Evolutionary conservation across 768 basidiomycete genomes (phyloP).

Genomic region (Amanita jacksonii): DNA sequence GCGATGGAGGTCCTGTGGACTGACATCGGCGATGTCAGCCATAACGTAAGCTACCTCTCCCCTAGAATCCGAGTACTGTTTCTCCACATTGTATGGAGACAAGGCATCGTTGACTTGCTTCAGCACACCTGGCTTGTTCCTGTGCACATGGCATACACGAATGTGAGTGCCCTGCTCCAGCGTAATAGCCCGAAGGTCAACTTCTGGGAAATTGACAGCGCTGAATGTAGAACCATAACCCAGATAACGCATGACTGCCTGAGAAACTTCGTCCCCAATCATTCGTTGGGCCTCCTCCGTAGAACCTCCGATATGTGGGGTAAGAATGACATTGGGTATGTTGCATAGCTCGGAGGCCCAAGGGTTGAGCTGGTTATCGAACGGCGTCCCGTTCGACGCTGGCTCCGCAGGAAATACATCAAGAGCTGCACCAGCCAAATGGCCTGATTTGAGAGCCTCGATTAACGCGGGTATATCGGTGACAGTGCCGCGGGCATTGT

Average conservation of each 20-base stretch:
- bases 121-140: conserved; percentile 92
- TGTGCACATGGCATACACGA: conserved; percentile 92
- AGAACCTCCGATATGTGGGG: conserved; percentile 97
- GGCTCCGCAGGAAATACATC: conserved; percentile 97
- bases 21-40: conserved; percentile 93
- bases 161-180: conserved; percentile 73
- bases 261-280: conserved; percentile 93
- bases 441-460: conserved; percentile 70
- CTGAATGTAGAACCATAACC: conserved; percentile 86
- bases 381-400: conserved; percentile 80
- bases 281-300: conserved; percentile 97
- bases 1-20: conserved; percentile 64
- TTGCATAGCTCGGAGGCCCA: conserved; percentile 73
- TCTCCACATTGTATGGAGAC: conserved; percentile 95
- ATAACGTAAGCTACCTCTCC: conserved; percentile 90
- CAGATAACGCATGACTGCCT: conserved; percentile 80
- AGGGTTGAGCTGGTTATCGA: conserved; percentile 80
- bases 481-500: conserved; percentile 93
- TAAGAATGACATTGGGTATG: conserved; percentile 88
- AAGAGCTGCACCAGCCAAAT: conserved; percentile 80
- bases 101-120: conserved; percentile 90
- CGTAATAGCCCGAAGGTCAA: conserved; percentile 88
- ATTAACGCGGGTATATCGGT: conserved; percentile 92
- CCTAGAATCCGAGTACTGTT: conserved; percentile 98
- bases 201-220: conserved; percentile 98